Evolutionary conservation across 805 yeast genomes (phyloP).

Genomic region (Jamesozyma jinghongensis): DNA sequence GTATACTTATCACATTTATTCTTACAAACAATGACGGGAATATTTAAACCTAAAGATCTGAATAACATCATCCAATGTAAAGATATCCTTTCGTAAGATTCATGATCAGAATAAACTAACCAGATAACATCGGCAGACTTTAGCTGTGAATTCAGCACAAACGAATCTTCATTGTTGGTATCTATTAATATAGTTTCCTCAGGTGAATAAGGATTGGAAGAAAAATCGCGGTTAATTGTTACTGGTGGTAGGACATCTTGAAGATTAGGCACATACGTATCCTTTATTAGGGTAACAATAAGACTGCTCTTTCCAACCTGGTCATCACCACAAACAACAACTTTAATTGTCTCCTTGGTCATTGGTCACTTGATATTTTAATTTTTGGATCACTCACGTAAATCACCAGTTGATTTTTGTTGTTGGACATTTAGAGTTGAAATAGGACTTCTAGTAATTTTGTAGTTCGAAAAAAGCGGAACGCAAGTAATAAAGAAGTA

Average conservation of each 20-base stretch:
- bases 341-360: conserved; percentile 51
- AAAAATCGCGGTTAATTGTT: conserved; percentile 66
- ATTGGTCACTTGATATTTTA: no score
- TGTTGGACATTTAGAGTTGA: no score
- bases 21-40: conserved; percentile 87
- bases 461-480: no score
- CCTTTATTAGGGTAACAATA: conserved; percentile 74
- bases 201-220: conserved; percentile 50
- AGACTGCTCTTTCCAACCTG: conserved; percentile 80
- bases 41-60: conserved; percentile 84
- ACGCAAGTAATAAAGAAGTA: no score
- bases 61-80: conserved; percentile 92
- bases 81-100: conserved; percentile 85
- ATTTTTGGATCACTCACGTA: no score
- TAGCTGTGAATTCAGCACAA: conserved; percentile 57
- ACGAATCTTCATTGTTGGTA: conserved; percentile 61
- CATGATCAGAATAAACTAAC: conserved; percentile 91
- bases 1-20: conserved; percentile 54
- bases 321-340: conserved; percentile 92
- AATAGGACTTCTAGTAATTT: no score
- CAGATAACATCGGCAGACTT: conserved; percentile 84
- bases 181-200: conserved; percentile 69
- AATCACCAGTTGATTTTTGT: no score
- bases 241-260: conserved; percentile 78
- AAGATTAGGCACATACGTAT: conserved; percentile 64